Conservation (phyloP, 2,329 filamentous ascomycete species). For the Endoconidiophora polonica region DNA sequence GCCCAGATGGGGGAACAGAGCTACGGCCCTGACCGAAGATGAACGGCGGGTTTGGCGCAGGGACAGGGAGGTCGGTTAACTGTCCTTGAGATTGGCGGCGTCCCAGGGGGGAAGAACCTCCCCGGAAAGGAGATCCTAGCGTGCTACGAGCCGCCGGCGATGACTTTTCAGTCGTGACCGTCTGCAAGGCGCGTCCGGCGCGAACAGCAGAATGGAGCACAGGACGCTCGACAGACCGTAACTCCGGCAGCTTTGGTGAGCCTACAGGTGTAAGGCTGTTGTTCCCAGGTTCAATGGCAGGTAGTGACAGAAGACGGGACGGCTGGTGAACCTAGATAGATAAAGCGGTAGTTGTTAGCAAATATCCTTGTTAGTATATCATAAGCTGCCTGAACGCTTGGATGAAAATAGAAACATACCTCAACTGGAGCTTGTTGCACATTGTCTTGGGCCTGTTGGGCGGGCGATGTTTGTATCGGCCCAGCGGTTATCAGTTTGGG, state of each 20-base stretch:
- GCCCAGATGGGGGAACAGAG: neutral
- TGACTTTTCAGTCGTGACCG: constrained; percentile 40
- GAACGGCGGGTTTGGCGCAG: constrained; percentile 1
- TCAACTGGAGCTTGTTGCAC: too few relatives aligned
- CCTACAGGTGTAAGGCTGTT: too few relatives aligned
- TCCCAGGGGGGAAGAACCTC: neutral
- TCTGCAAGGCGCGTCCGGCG: constrained; percentile 38
- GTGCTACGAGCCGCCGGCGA: constrained; percentile 35
- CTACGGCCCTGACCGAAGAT: neutral
- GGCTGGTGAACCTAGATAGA: too few relatives aligned
- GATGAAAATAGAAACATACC: too few relatives aligned
- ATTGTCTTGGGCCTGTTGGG: too few relatives aligned
- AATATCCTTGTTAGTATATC: too few relatives aligned
- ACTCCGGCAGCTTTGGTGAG: neutral
- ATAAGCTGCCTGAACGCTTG: too few relatives aligned
- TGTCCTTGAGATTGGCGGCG: neutral
- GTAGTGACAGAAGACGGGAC: neutral
- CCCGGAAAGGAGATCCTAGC: constrained; percentile 36
- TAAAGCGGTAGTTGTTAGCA: too few relatives aligned
- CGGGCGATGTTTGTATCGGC: too few relatives aligned
- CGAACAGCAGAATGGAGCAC: constrained; percentile 41
- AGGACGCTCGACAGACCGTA: neutral
- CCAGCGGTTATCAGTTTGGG: too few relatives aligned
- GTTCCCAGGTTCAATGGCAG: neutral
- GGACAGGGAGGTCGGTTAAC: neutral